Percentiles rank a stretch among this genome's conserved stretches.
phyloP scores from a whole-genome alignment of 1,139 yeast genomes.

The Zygosaccharomyces pseudobailii region DNA sequence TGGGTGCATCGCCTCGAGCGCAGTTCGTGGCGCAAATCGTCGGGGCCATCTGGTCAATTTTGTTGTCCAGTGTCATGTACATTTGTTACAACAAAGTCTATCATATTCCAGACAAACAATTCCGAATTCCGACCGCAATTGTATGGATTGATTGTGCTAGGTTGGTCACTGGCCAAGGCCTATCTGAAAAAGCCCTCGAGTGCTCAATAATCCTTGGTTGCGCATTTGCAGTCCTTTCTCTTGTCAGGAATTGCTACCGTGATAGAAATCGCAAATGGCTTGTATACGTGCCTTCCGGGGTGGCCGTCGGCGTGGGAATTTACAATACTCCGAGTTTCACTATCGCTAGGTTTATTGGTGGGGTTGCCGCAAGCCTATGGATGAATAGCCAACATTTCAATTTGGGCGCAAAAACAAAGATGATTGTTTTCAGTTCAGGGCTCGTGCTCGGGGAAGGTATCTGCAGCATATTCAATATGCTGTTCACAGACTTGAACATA shows the following conservation, averaged over 20 bases:
- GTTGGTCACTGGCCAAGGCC: slow-evolving; percentile 83
- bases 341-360: slow-evolving; percentile 90
- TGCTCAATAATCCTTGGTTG: slow-evolving; percentile 64
- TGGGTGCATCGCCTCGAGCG: slow-evolving; percentile 90
- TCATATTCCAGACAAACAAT: slow-evolving; percentile 73
- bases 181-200: slow-evolving; percentile 71
- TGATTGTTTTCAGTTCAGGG: slow-evolving; percentile 89
- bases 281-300: slow-evolving; percentile 66
- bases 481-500: slow-evolving; percentile 57
- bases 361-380: slow-evolving; percentile 67
- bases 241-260: slow-evolving; percentile 53
- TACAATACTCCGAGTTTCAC: slow-evolving; percentile 93
- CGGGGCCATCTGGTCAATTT: slow-evolving; percentile 79
- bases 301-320: slow-evolving; percentile 95
- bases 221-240: slow-evolving; percentile 65
- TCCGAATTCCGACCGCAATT: slow-evolving; percentile 89
- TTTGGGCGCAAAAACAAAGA: slow-evolving; percentile 47
- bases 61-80: slow-evolving; percentile 78
- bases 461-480: slow-evolving; percentile 75
- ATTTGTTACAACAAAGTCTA: slow-evolving; percentile 74
- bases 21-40: slow-evolving; percentile 86
- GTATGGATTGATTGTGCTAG: slow-evolving; percentile 97
- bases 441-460: slow-evolving; percentile 91
- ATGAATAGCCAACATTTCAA: slow-evolving; percentile 37
- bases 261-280: slow-evolving; percentile 43